These are phyloP conservation scores for Phallus indusiatus DNA, from an alignment of 768 basidiomycete species.

Conservation along the genomic window DNA sequence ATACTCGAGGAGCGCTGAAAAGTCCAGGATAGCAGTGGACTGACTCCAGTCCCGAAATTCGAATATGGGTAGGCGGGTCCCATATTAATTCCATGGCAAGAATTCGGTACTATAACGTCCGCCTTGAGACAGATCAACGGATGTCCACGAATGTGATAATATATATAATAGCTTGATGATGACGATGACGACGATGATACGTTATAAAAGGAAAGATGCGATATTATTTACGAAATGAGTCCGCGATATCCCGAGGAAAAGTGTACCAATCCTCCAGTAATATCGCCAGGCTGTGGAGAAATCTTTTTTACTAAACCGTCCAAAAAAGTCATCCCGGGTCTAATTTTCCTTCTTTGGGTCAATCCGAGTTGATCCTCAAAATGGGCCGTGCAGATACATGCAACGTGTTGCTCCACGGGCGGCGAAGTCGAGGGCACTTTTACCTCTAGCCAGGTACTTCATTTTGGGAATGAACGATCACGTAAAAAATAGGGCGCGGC, in stretches of 20 bases:
- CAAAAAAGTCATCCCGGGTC: neutral
- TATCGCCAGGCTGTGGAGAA: neutral
- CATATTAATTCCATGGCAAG: too few relatives aligned
- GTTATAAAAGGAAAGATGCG: neutral
- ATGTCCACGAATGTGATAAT: neutral
- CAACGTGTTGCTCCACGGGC: neutral
- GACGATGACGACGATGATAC: neutral
- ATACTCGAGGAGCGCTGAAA: neutral
- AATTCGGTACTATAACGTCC: too few relatives aligned
- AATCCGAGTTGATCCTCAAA: neutral
- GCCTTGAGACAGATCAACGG: neutral
- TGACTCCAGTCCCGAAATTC: neutral
- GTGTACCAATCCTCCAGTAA: neutral
- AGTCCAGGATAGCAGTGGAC: neutral
- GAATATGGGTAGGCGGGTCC: too few relatives aligned
- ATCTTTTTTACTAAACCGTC: neutral
- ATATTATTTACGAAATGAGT: neutral
- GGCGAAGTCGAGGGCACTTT: neutral
- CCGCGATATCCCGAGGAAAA: neutral
- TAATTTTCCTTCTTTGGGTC: neutral
- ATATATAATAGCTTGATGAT: neutral
- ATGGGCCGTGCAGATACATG: neutral
- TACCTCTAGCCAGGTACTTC: neutral
- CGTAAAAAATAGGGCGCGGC: neutral
- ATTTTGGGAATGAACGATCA: neutral